Conservation (phyloP, 495 filamentous ascomycete genomes). For the Annulohypoxylon maeteangense region DNA sequence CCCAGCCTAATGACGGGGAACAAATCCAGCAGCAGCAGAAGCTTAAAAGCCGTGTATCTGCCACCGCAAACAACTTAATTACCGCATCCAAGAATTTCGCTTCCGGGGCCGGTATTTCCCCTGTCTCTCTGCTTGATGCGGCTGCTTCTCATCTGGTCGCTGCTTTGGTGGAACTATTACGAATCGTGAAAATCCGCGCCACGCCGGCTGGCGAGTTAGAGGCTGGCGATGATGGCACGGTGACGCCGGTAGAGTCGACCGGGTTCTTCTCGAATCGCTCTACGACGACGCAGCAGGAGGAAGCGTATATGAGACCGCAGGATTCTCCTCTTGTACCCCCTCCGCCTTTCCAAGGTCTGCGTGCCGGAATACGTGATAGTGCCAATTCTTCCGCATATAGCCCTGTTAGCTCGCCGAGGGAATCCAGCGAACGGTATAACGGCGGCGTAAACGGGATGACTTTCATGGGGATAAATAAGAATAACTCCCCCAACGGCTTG, state of each 20-base stretch:
- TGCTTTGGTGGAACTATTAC: conserved; percentile 84
- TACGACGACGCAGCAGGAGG: conserved; percentile 50
- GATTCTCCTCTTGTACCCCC: conserved; percentile 52
- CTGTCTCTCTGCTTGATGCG: conserved; percentile 93
- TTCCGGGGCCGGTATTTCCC: conserved; percentile 81
- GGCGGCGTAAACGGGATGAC: conserved; percentile 47
- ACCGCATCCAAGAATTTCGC: conserved; percentile 93
- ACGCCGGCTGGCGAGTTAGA: conserved; percentile 79
- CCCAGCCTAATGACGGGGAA: conserved; percentile 59
- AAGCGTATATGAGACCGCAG: conserved; percentile 40
- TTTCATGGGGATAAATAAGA: conserved; percentile 52
- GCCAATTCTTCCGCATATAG: conserved; percentile 66
- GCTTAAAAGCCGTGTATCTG: conserved; percentile 81
- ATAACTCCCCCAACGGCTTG: conserved; percentile 48
- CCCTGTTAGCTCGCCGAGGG: conserved; percentile 63
- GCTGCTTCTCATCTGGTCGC: conserved; percentile 92
- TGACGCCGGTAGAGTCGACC: conserved; percentile 63
- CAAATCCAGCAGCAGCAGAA: conserved; percentile 66
- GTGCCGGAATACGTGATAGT: conserved; percentile 52
- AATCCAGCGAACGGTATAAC: conserved; percentile 54
- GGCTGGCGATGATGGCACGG: conserved; percentile 73
- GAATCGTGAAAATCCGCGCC: conserved; percentile 82
- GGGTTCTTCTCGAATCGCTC: conserved; percentile 63
- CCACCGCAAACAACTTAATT: conserved; percentile 94
- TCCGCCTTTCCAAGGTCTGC: conserved; percentile 62